Evolutionary conservation across 371 early-diverging fungal genomes (phyloP).

Genomic region (Saksenaea vasiformis): DNA sequence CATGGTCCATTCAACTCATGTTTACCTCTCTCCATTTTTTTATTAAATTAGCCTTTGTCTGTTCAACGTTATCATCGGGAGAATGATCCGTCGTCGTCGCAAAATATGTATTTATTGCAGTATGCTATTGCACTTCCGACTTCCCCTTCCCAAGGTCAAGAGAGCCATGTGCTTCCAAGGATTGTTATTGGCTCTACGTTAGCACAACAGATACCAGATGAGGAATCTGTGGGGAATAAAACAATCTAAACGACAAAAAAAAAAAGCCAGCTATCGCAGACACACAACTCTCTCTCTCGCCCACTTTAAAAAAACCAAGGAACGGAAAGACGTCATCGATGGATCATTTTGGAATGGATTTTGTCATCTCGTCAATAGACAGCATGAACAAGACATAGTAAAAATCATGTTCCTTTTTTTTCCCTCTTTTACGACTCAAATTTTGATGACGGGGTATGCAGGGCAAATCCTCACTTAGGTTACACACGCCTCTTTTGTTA

Average conservation of each 20-base stretch:
- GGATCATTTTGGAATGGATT: not conserved
- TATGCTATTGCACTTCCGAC: not conserved
- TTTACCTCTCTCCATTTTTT: not conserved
- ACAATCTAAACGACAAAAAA: not conserved
- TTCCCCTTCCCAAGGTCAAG: not conserved
- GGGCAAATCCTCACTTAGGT: no score
- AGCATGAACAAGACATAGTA: not conserved
- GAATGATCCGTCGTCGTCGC: not conserved
- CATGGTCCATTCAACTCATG: not conserved
- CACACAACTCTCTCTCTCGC: not conserved
- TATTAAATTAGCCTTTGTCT: not conserved
- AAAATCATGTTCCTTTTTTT: no score
- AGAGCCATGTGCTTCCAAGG: not conserved
- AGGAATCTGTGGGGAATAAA: not conserved
- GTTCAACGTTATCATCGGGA: not conserved
- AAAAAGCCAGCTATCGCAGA: not conserved
- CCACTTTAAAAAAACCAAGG: not conserved
- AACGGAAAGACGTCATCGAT: not conserved
- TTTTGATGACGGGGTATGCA: no score
- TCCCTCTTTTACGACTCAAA: no score
- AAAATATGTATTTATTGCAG: not conserved
- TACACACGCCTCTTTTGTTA: not conserved
- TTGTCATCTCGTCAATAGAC: not conserved
- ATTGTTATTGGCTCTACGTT: conserved; percentile 2
- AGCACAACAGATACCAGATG: not conserved